Base-by-base conservation (phyloP, 1,284 basidiomycete species). In the Phenoliferia sp. region DNA sequence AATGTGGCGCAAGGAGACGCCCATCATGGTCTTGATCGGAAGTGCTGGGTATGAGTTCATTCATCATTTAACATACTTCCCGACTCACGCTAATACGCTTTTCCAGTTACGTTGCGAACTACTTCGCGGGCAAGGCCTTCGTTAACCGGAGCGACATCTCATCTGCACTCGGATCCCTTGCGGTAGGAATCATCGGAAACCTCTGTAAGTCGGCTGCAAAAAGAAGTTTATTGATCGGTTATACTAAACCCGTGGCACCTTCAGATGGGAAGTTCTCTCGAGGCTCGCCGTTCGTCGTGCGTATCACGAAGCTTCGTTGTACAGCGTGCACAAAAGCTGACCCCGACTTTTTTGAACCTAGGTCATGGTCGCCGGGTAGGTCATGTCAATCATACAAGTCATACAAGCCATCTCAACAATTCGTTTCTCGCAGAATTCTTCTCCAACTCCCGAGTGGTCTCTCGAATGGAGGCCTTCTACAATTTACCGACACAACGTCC, bases 381-480 rank as follows among this genome's bases (percentile, higher is more conserved):
- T n/a, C n/a, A n/a, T n/a, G n/a, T 76, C 61, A 56, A 31, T 44
- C 63, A 44, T 12, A 44, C 12, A 44, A 22, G 39, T 44, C 39
- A 44, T 44, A 44, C 39, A 44, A 22, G 39, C 39, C 12, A 44
- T 12, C 22, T 22, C 39, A 12, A 22, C 39, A 12, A 44, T 44
- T 33, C 7, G 19, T 55, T 15, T 17, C 34, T 52, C 31, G 15
- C 63, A 54, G 57, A 28, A 90, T 94, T 64, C 82, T 94, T 22
- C 90, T 93, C 80, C 92, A 94, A 80, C 84, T 94, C 0, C 92
- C 91, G 0, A 89, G 88, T 15, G 92, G 91, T 63, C 83, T 94
- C n/a, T 87, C 88, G 6, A 90, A 87, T 65, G 89, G 89, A 32
- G 90, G 92, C 44, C 83, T 94, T 26, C 83, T 94, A 72, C 86